A percentile compares a stretch with the other conserved stretches of the same genome.
Evolutionary conservation across 192 early-diverging fungal species (phyloP).

Genomic region (Coemansia sp.): DNA sequence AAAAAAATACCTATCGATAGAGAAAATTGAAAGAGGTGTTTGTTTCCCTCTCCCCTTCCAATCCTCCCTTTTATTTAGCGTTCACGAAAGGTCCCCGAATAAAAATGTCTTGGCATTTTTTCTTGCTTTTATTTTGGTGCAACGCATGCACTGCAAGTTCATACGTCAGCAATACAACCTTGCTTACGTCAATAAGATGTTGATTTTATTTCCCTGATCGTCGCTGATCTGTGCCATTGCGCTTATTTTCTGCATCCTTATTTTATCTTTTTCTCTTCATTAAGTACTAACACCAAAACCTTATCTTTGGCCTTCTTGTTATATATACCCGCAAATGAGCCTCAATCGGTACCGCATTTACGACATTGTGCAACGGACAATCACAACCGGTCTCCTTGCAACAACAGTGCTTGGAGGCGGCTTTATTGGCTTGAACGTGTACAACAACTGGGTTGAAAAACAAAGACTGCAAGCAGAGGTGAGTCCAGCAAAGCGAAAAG

Average conservation of each 20-base stretch:
- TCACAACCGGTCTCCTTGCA: conserved; percentile 26
- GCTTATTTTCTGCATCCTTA: neutral
- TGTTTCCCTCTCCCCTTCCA: neutral
- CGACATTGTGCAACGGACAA: conserved; percentile 36
- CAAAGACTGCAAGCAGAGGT: conserved; percentile 38
- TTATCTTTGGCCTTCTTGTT: neutral
- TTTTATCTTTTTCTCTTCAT: neutral
- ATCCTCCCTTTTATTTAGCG: neutral
- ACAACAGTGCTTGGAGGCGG: conserved; percentile 31
- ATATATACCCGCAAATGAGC: conserved; percentile 20
- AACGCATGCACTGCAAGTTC: neutral
- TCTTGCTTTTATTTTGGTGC: neutral
- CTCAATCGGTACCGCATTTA: conserved; percentile 54
- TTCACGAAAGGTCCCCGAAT: neutral
- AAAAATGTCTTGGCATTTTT: neutral
- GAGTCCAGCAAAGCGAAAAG: conserved; percentile 5
- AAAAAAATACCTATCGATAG: conserved; percentile 3
- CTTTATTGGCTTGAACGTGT: conserved; percentile 45
- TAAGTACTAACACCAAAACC: neutral
- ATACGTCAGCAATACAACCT: neutral
- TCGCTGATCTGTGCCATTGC: too few relatives aligned
- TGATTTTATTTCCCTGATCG: neutral
- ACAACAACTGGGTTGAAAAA: conserved; percentile 53
- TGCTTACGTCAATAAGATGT: neutral
- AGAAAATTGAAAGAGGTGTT: neutral